Conservation (phyloP, 768 basidiomycete genomes). For the Collybiopsis luxurians region DNA sequence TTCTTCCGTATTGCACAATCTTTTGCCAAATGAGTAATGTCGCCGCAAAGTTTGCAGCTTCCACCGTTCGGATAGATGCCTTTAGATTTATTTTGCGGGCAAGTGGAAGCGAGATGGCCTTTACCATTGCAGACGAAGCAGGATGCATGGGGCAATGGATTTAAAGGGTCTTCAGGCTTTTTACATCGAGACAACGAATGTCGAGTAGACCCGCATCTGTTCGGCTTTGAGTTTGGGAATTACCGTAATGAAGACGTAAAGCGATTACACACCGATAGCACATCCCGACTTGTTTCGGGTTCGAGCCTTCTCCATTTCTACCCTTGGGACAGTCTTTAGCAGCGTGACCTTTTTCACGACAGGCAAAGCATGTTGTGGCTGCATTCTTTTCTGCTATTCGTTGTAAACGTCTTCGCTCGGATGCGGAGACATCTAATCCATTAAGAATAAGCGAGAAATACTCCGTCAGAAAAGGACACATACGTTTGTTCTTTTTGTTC, state of each 20-base stretch:
- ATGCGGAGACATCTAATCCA: constrained; percentile 14
- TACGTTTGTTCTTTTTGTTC: constrained; percentile 13
- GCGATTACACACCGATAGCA: constrained; percentile 62
- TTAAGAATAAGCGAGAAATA: background rate
- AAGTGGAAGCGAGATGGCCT: constrained; percentile 84
- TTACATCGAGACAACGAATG: constrained; percentile 82
- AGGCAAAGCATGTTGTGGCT: constrained; percentile 80
- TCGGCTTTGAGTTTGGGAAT: background rate
- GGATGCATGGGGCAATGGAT: constrained; percentile 83
- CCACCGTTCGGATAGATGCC: constrained; percentile 93
- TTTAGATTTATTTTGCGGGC: constrained; percentile 74
- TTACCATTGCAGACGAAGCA: constrained; percentile 87
- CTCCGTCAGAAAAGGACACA: constrained; percentile 14
- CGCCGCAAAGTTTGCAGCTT: constrained; percentile 83
- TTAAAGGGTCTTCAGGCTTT: constrained; percentile 53
- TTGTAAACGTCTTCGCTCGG: constrained; percentile 63
- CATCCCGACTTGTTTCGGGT: constrained; percentile 43
- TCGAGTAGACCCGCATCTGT: constrained; percentile 76
- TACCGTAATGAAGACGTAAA: background rate
- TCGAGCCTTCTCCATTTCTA: constrained; percentile 15
- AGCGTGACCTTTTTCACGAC: constrained; percentile 79
- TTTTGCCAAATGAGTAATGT: constrained; percentile 81
- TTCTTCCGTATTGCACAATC: constrained; percentile 69
- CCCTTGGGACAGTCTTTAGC: constrained; percentile 73
- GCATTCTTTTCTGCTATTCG: constrained; percentile 57